Conservation (phyloP, 2,329 filamentous ascomycete genomes). For the Albifimbria verrucaria region DNA sequence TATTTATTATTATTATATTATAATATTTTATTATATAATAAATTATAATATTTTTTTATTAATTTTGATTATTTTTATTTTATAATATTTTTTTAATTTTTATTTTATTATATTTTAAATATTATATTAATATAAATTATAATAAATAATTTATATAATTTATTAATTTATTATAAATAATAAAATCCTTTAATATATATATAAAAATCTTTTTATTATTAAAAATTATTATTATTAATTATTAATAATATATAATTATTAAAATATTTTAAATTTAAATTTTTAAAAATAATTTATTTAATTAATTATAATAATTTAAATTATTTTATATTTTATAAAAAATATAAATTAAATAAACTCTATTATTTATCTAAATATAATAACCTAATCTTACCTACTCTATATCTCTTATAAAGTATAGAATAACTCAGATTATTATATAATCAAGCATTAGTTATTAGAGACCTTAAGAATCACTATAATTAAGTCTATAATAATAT, state of each 20-base stretch:
- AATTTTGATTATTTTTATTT: neutral
- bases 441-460: too few species aligned
- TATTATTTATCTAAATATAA: too few species aligned
- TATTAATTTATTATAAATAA: neutral
- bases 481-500: neutral
- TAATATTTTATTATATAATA: neutral
- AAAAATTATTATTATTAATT: neutral
- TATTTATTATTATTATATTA: neutral
- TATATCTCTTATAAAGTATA: too few species aligned
- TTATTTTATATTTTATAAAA: slow-evolving; percentile 5
- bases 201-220: neutral
- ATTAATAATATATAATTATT: neutral
- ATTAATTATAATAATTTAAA: too few species aligned
- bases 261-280: neutral
- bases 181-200: neutral
- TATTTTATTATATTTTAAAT: neutral
- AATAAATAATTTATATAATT: slow-evolving; percentile 2
- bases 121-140: neutral
- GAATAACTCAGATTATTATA: too few species aligned
- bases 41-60: neutral
- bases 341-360: slow-evolving; percentile 2
- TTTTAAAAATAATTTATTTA: neutral
- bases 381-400: too few species aligned
- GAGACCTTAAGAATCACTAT: neutral
- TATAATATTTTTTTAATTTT: neutral